A percentile compares a stretch with the other conserved stretches of the same genome.
Evolutionary conservation across 2,329 filamentous ascomycete species (phyloP).

Genomic region (Cadophora sp.): DNA sequence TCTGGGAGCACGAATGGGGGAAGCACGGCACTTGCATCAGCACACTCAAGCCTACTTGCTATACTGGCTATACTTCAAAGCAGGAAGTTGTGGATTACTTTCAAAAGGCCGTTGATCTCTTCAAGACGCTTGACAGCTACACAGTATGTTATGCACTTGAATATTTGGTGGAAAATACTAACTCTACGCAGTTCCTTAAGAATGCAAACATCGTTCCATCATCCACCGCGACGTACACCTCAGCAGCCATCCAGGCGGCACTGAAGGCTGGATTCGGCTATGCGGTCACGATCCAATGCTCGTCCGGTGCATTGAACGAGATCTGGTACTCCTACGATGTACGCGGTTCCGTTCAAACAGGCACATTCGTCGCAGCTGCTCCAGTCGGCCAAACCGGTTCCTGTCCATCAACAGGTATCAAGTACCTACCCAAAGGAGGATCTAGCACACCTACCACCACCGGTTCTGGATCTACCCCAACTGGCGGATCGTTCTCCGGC

Average conservation of each 20-base stretch:
- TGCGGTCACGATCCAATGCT: slow-evolving; percentile 54
- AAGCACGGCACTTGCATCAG: slow-evolving; percentile 78
- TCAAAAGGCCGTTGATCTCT: slow-evolving; percentile 68
- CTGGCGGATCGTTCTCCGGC: slow-evolving; percentile 52
- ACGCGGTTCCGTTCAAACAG: slow-evolving; percentile 57
- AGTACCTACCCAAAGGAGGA: slow-evolving; percentile 55
- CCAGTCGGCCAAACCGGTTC: slow-evolving; percentile 30
- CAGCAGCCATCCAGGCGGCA: slow-evolving; percentile 50
- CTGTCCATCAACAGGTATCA: slow-evolving; percentile 67
- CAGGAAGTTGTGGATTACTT: slow-evolving; percentile 76
- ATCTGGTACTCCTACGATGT: slow-evolving; percentile 62
- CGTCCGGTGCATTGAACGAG: slow-evolving; percentile 54
- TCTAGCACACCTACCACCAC: slow-evolving; percentile 36
- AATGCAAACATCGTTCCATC: slow-evolving; percentile 65
- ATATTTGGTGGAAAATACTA: slow-evolving; percentile 42
- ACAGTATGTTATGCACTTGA: slow-evolving; percentile 52
- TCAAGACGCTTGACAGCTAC: slow-evolving; percentile 72
- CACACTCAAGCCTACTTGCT: slow-evolving; percentile 72
- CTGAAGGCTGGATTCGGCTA: slow-evolving; percentile 55
- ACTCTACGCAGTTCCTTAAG: slow-evolving; percentile 66
- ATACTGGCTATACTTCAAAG: slow-evolving; percentile 61
- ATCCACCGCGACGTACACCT: slow-evolving; percentile 50
- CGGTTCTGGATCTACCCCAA: slow-evolving; percentile 50
- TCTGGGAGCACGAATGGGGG: slow-evolving; percentile 79
- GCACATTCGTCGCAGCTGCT: slow-evolving; percentile 52